phyloP scores from a whole-genome alignment of 192 early-diverging fungal species.

The Dimargaris cristalligena region DNA sequence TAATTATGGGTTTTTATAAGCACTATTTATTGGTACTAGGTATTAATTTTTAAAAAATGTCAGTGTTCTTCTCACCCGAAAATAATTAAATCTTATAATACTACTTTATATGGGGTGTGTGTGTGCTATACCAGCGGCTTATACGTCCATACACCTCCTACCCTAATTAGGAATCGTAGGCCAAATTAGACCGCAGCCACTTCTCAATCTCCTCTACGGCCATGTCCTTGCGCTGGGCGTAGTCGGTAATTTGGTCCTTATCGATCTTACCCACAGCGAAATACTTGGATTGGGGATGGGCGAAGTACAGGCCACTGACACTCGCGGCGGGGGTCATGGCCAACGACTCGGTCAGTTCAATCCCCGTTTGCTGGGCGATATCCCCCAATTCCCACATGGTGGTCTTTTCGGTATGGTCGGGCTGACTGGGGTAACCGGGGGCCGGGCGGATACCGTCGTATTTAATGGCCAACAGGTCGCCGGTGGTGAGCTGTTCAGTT shows the following conservation, averaged over 20 bases:
- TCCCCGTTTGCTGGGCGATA: constrained; percentile 62
- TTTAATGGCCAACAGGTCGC: constrained; percentile 76
- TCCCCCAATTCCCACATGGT: constrained; percentile 85
- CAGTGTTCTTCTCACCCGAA: too few species aligned
- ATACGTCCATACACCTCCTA: too few species aligned
- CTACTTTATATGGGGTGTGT: too few species aligned
- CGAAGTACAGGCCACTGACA: constrained; percentile 63
- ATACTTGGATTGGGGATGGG: constrained; percentile 61
- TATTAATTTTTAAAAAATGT: too few species aligned
- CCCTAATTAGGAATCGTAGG: constrained; percentile 39
- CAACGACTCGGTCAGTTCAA: constrained; percentile 78
- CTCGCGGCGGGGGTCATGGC: constrained; percentile 87
- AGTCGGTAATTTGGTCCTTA: constrained; percentile 76
- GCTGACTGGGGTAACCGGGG: constrained; percentile 88
- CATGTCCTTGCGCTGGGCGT: constrained; percentile 52
- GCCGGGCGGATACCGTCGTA: constrained; percentile 93
- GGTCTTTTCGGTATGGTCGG: constrained; percentile 85
- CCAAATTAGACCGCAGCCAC: constrained; percentile 57
- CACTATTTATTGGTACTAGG: too few species aligned
- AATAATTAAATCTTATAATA: too few species aligned
- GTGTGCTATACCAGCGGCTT: too few species aligned
- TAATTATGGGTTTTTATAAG: too few species aligned
- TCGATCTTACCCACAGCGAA: constrained; percentile 93
- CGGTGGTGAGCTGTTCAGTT: constrained; percentile 49
- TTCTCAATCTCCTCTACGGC: constrained; percentile 45